Evolutionary conservation across 2,329 filamentous ascomycete species (phyloP).

Genomic region (Chalara sp.): DNA sequence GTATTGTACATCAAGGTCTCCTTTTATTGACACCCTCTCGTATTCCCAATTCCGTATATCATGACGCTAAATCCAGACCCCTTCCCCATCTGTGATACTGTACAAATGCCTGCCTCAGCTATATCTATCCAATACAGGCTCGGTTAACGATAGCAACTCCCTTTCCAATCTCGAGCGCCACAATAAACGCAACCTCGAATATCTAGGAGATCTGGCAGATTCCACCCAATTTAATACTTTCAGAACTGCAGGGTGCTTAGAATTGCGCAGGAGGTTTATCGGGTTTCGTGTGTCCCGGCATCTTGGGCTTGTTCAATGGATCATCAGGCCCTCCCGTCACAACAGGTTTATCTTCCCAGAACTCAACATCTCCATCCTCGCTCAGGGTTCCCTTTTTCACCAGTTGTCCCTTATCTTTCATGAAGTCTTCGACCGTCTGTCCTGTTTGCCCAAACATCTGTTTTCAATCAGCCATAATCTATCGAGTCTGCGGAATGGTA

Average conservation of each 20-base stretch:
- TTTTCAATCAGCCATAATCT: slow-evolving; percentile 39
- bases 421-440: slow-evolving; percentile 70
- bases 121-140: too few relatives aligned
- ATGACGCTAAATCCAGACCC: not conserved
- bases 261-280: not conserved
- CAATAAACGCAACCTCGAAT: too few relatives aligned
- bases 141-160: too few relatives aligned
- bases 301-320: too few relatives aligned
- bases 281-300: too few relatives aligned
- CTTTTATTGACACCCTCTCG: too few relatives aligned
- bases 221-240: too few relatives aligned
- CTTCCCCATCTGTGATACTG: too few relatives aligned
- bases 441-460: slow-evolving; percentile 66
- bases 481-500: slow-evolving; percentile 1
- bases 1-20: too few relatives aligned
- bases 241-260: not conserved
- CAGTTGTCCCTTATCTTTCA: slow-evolving; percentile 66
- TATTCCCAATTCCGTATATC: not conserved
- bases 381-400: slow-evolving; percentile 66
- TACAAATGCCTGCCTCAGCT: too few relatives aligned
- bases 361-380: slow-evolving; percentile 81
- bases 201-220: too few relatives aligned
- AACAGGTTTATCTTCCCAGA: slow-evolving; percentile 63
- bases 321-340: not conserved
- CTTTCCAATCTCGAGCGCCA: too few relatives aligned